Base-by-base conservation (phyloP, 1,284 basidiomycete genomes). In the Ustilago trichophora region DNA sequence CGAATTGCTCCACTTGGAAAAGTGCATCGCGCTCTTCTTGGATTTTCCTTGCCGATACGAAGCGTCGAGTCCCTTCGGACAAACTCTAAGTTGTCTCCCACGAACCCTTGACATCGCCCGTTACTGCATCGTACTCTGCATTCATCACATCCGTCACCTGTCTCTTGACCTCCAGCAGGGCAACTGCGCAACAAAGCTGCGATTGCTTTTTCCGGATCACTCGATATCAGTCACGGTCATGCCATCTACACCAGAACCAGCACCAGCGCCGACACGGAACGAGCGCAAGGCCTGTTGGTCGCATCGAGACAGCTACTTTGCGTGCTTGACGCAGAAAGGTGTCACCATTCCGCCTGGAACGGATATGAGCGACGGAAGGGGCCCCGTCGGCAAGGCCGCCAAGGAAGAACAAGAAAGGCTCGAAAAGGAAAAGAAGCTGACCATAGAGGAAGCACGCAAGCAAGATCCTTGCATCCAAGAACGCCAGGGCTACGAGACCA, bases 201-300 rank as follows among this genome's bases (percentile, higher is more conserved):
- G n/a, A n/a, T n/a, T n/a, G n/a, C n/a, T n/a, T n/a, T n/a, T n/a
- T n/a, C 18, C 21, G 21, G 25, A 32, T 25, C 27, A 24, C 3
- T 29, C 26, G 26, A 34, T 12, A 5, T 19, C 34, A 21, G 22
- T 24, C 26, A 22, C 37, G 13, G n/a, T 31, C 11, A 64, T 64
- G 60, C 21, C 54, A 12, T 51, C 48, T 21, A 48, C 54, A n/a
- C 34, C 69, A 18, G 59, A 51, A 29, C 49, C 60, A 45, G 64
- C 60, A 21, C 63, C 72, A n/a, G 53, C 65, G 29, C 72, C 77
- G 16, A 77, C 75, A 33, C 66, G 79, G 26, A 51, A 63, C 33
- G 68, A 74, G 36, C 69, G 79, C 22, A 68, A 75, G 45, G 68
- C 59, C 11, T 81, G 79, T 51, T 81, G 79, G 79, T 66, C 67